Base-by-base conservation (phyloP, 352 stramenopile species). In the Phytophthora brassicae region DNA sequence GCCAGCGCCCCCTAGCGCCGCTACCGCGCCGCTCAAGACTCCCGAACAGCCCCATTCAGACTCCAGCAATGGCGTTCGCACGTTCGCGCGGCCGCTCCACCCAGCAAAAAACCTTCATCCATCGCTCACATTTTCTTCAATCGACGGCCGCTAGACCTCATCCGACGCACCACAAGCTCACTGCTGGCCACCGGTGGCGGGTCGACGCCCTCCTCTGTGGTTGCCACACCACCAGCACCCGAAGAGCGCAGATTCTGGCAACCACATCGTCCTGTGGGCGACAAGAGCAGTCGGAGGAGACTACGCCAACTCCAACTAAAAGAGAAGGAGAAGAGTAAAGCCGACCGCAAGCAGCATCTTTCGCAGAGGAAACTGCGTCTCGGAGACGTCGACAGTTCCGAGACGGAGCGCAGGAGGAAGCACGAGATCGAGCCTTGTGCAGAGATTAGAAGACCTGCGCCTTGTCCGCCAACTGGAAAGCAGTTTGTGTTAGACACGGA, bases 111-210 rank as follows among this genome's bases (percentile, higher is more conserved):
- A 38, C 60, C 63, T 14, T 68, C 69, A 11, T 69, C 60, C 2
- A 63, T 78, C 20, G 58, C 54, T 4, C 70, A 79, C 60, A 73
- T 77, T 38, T 82, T 82, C 68, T 82, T 79, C 56, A 82, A 77
- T 38, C 64, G 73, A 35, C 62, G 70, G 46, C 73, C 73, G 13
- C 63, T 81, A 41, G 73, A 81, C 54, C 60, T 76, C 22, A 71
- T 79, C 41, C 70, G 66, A 6, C 62, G 62, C 31, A 76, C 58
- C 7, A 73, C 62, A 17, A 81, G 69, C 67, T 70, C 70, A 24
- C 17, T 81, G 48, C 45, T 76, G 33, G 47, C 53, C 35, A 44
- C 31, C 13, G 39, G 33, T 22, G 29, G 46, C 46, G 46, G 29
- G 13, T 45, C 47, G 8, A 7, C 13, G 24, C 29, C 55, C 1